These are phyloP conservation scores for Flaveria linearis DNA, from an alignment of 129 eudicot species.

Conservation along the genomic window DNA sequence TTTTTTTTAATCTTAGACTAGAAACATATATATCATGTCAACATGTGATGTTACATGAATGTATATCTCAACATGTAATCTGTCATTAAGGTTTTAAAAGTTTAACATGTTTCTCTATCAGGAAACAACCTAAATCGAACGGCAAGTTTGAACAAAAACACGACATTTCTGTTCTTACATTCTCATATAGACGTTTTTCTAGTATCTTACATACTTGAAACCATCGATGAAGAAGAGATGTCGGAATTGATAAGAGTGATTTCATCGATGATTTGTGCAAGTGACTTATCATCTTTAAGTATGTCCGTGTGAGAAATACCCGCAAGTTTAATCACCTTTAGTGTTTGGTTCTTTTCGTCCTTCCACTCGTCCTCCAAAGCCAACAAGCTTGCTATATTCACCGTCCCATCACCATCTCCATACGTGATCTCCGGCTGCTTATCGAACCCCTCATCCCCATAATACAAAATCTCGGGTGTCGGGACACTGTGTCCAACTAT, in stretches of 20 bases:
- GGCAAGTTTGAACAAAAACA: too few relatives aligned
- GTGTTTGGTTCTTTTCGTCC: conserved; percentile 39
- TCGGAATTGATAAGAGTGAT: conserved; percentile 42
- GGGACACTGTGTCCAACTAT: conserved; percentile 65
- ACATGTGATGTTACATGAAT: too few relatives aligned
- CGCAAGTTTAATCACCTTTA: conserved; percentile 52
- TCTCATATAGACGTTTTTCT: not conserved
- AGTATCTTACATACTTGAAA: conserved; percentile 2
- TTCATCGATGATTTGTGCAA: conserved; percentile 42
- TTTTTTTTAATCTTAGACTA: conserved; percentile 1
- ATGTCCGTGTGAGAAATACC: conserved; percentile 67
- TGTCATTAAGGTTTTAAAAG: too few relatives aligned
- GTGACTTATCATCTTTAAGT: conserved; percentile 48
- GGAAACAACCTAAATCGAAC: too few relatives aligned
- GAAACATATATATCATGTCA: not conserved
- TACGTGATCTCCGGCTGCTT: conserved; percentile 65
- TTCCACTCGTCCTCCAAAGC: conserved; percentile 56
- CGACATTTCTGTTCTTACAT: too few relatives aligned
- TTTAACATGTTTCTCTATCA: too few relatives aligned
- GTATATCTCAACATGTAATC: too few relatives aligned
- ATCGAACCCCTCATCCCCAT: conserved; percentile 66
- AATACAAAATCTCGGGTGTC: conserved; percentile 72
- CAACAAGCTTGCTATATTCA: conserved; percentile 74
- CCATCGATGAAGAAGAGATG: not conserved
- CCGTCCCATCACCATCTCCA: conserved; percentile 97